Conservation (phyloP, 495 filamentous ascomycete species). For the Penicillium salamii region DNA sequence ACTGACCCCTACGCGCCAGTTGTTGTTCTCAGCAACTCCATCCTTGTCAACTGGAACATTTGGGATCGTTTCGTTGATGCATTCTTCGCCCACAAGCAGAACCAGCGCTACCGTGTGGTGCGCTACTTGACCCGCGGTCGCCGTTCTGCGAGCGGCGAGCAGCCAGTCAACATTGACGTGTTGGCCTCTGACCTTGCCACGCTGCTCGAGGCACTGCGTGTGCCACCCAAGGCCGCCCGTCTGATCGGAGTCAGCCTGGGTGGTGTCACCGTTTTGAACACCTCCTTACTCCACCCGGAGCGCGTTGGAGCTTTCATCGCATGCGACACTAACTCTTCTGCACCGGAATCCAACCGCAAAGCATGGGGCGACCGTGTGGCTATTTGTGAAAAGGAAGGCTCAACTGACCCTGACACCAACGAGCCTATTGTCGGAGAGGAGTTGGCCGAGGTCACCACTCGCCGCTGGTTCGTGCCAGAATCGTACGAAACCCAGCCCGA, state of each 20-base stretch:
- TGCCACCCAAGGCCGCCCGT: conserved; percentile 52
- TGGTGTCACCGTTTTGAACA: conserved; percentile 69
- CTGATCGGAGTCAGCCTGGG: conserved; percentile 75
- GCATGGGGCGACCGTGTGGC: conserved; percentile 76
- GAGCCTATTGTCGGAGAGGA: conserved; percentile 54
- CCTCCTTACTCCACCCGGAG: conserved; percentile 61
- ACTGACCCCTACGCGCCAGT: conserved; percentile 61
- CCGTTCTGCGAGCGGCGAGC: conserved; percentile 36
- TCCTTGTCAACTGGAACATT: conserved; percentile 69
- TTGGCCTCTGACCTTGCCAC: conserved; percentile 62
- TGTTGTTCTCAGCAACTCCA: conserved; percentile 71
- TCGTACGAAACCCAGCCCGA: conserved; percentile 55
- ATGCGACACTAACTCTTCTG: conserved; percentile 73
- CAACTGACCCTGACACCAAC: conserved; percentile 36
- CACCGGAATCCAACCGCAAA: conserved; percentile 64
- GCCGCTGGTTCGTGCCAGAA: conserved; percentile 68
- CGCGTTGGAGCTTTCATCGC: conserved; percentile 60
- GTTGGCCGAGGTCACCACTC: conserved; percentile 64
- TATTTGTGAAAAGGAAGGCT: conserved; percentile 58
- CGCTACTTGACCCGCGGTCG: conserved; percentile 70
- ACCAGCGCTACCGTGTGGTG: conserved; percentile 66
- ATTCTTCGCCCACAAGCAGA: conserved; percentile 54
- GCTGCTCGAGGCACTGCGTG: conserved; percentile 57
- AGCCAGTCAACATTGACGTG: conserved; percentile 57
- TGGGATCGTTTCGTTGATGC: conserved; percentile 68